Evolutionary conservation across 2,329 filamentous ascomycete genomes (phyloP), one percentile per base, ranked within the genome.

Genomic region (Chaetomium olivaceum): DNA sequence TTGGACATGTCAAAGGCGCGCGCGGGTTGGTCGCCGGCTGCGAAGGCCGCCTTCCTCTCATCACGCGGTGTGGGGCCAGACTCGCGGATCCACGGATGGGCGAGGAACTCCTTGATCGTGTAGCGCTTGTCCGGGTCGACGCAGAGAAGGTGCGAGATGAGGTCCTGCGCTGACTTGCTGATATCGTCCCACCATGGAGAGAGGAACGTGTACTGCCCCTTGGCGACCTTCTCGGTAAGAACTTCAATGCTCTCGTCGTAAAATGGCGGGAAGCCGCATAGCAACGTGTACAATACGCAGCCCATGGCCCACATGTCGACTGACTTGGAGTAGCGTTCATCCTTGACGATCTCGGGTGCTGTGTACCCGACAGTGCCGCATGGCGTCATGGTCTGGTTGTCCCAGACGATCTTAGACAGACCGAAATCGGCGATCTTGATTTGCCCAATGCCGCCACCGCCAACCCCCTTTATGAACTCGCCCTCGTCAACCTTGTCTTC

Each of bases 171-270:
- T 3, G 92, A 89, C 76, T 95, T 93, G 67, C 94, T 97, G 68
- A 99, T 98, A 65, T 97, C 93, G 72, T 99, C 95, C 95, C 95
- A 99, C 95, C 95, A 99, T 0, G 95, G 95, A 2, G 94, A 98
- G 52, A 99, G 81, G 81, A 99, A 99, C 0, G 95, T 98, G 77
- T 95, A 99, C 80, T 98, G 93, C 58, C 95, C 95, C 74, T 91
- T 90, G 33, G 95, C 95, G 21, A 99, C 95, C 83, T 99, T 99
- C 76, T 99, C 94, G 1, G 95, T 98, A 67, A 99, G 86, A 0
- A 96, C 90, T 75, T 97, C 93, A 71, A 99, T 98, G 74, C 92
- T 97, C 80, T 99, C 95, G 72, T 99, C 95, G 77, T 99, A 97
- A 79, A 99, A 99, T 2, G 95, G 95, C 11, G 95, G 95, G 81